Base-by-base conservation (phyloP, 352 stramenopile genomes). In the Globisporangium perplexum region DNA sequence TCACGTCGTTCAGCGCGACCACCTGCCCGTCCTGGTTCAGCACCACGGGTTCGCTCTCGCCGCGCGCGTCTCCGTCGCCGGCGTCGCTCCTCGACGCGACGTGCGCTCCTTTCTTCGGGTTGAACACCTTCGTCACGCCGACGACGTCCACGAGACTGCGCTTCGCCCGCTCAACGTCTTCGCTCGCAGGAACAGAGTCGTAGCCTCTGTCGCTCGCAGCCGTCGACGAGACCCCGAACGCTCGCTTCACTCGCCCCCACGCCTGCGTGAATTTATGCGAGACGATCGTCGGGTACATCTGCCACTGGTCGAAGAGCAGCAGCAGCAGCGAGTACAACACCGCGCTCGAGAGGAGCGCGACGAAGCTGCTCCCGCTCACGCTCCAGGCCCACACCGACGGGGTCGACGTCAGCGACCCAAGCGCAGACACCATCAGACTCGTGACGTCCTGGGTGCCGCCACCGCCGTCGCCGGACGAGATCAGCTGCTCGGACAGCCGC, bases 231-330 rank as follows among this genome's bases (percentile, higher is more conserved):
- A 49, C 15, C 0, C 55, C 38, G 26, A 60, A 1, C 12, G 26
- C 18, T 15, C 30, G 47, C 41, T 59, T 50, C 44, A 69, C 12
- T n/a, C 62, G 53, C 20, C 59, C 63, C 42, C 71, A 47, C 12
- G 53, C 41, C 24, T 53, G 58, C 7, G 50, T 46, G 12, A 87
- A 48, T 18, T 62, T 63, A 53, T 80, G 59, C 22, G 72, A 49
- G 4, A 76, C 56, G 10, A 86, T 59, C 5, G 80, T 86, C 12
- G 83, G 75, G 53, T 90, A 91, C 71, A 86, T 90, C 64, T 86
- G 74, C 20, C 69, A 63, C 44, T 75, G 61, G 62, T 93, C 83
- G 11, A 88, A 60, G 1, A 61, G 43, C 2, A 93, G 39, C 17
- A 93, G 48, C 18, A 91, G n/a, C 0, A 71, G 7, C 48, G 65